phyloP scores from a whole-genome alignment of 2,329 filamentous ascomycete species.

The Beauveria sp. region DNA sequence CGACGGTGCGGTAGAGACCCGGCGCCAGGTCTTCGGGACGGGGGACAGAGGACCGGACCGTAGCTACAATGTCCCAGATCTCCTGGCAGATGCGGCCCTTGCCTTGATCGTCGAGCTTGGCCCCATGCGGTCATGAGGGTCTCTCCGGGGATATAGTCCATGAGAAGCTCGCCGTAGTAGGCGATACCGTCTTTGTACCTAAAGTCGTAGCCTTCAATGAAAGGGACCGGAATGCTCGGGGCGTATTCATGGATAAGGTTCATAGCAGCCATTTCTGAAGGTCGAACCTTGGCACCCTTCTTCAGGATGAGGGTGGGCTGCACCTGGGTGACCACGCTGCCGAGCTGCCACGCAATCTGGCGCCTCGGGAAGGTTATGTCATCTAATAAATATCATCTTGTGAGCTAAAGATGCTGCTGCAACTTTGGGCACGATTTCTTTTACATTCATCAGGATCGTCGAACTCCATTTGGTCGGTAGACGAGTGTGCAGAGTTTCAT shows the following conservation, averaged over 20 bases:
- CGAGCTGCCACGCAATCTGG: conserved; percentile 2
- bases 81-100: conserved; percentile 13
- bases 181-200: background rate
- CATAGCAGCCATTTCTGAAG: conserved; percentile 13
- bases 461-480: background rate
- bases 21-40: conserved; percentile 10
- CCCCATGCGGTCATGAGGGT: conserved; percentile 10
- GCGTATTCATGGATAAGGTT: conserved; percentile 9
- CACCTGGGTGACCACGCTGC: conserved; percentile 6
- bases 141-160: conserved; percentile 10
- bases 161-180: conserved; percentile 10
- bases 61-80: conserved; percentile 12
- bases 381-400: background rate
- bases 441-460: conserved; percentile 5
- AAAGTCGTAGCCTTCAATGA: conserved; percentile 1
- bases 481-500: background rate
- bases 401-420: background rate
- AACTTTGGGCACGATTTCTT: background rate
- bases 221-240: conserved; percentile 10
- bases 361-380: background rate
- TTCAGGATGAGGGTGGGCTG: conserved; percentile 12
- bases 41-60: conserved; percentile 10
- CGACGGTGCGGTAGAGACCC: conserved; percentile 12
- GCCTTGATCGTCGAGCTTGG: conserved; percentile 9
- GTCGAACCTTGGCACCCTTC: conserved; percentile 13